phyloP scores from a whole-genome alignment of 2,329 filamentous ascomycete species.

The Thielaviopsis populi region DNA sequence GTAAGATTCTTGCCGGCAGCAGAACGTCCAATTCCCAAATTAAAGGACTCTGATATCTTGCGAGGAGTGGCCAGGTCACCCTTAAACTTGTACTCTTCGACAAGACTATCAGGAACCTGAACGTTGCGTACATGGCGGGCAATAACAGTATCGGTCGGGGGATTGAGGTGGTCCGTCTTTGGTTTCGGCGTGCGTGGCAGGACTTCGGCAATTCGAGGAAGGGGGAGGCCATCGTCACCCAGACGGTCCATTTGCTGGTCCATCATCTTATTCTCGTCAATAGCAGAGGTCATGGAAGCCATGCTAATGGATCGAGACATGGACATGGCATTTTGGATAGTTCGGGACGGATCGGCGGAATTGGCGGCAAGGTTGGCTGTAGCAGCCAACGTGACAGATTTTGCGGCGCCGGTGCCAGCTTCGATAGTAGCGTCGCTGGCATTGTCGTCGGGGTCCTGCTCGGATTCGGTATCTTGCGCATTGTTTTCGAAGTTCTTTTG shows the following conservation, averaged over 20 bases:
- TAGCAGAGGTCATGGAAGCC: slow-evolving; percentile 73
- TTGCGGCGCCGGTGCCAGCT: slow-evolving; percentile 25
- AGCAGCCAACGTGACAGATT: slow-evolving; percentile 13
- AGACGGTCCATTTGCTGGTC: slow-evolving; percentile 34
- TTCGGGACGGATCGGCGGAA: slow-evolving; percentile 60
- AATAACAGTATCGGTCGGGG: slow-evolving; percentile 76
- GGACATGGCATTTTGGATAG: slow-evolving; percentile 23
- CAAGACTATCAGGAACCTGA: slow-evolving; percentile 77
- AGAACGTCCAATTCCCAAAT: slow-evolving; percentile 31
- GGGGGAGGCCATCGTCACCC: slow-evolving; percentile 31
- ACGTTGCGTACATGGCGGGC: slow-evolving; percentile 80
- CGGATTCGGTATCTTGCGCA: neutral
- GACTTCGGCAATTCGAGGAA: slow-evolving; percentile 23
- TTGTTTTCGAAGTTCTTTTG: slow-evolving; percentile 25
- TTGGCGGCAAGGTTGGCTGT: slow-evolving; percentile 47
- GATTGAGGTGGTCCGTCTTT: slow-evolving; percentile 35
- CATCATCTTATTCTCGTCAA: slow-evolving; percentile 33
- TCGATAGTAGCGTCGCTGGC: slow-evolving; percentile 62
- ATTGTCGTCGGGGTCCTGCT: slow-evolving; percentile 39
- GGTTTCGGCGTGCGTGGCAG: slow-evolving; percentile 57
- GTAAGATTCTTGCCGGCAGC: slow-evolving; percentile 57
- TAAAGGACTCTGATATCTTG: slow-evolving; percentile 35
- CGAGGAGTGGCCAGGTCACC: slow-evolving; percentile 47
- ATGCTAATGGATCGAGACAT: slow-evolving; percentile 56
- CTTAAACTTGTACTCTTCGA: slow-evolving; percentile 69